phyloP scores from a whole-genome alignment of 495 filamentous ascomycete species.

The Penicillium ochrochloron region DNA sequence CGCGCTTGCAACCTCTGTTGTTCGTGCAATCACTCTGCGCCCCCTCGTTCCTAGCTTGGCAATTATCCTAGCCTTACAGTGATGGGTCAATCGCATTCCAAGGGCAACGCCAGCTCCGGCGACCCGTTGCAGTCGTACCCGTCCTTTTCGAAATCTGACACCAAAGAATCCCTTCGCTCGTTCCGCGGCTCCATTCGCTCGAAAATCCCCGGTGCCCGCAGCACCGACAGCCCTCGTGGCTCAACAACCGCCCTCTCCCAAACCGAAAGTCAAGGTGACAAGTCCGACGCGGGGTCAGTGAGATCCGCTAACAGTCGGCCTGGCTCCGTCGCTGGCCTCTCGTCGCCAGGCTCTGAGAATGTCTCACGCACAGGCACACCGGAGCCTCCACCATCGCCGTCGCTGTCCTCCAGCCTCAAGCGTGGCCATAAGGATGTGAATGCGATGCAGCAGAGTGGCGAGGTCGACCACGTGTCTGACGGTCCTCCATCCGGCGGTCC shows the following conservation, averaged over 20 bases:
- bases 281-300: constrained; percentile 74
- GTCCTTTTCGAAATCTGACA: constrained; percentile 92
- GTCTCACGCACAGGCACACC: constrained; percentile 54
- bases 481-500: constrained; percentile 72
- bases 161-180: constrained; percentile 90
- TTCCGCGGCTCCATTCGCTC: constrained; percentile 72
- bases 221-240: constrained; percentile 73
- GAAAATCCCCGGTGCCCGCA: constrained; percentile 72
- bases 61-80: constrained; percentile 43
- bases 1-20: constrained; percentile 31
- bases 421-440: constrained; percentile 76
- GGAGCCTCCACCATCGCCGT: constrained; percentile 86
- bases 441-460: constrained; percentile 80
- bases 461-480: constrained; percentile 97
- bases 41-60: constrained; percentile 39
- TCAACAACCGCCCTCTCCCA: constrained; percentile 68
- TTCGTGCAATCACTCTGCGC: constrained; percentile 29
- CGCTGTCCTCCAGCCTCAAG: constrained; percentile 78
- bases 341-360: constrained; percentile 44
- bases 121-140: constrained; percentile 78
- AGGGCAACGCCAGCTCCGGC: constrained; percentile 62
- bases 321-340: constrained; percentile 44
- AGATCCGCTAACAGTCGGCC: constrained; percentile 65
- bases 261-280: constrained; percentile 63
- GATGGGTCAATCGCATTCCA: constrained; percentile 96